phyloP scores from a whole-genome alignment of 495 filamentous ascomycete species.

The Podospora tetraspora region DNA sequence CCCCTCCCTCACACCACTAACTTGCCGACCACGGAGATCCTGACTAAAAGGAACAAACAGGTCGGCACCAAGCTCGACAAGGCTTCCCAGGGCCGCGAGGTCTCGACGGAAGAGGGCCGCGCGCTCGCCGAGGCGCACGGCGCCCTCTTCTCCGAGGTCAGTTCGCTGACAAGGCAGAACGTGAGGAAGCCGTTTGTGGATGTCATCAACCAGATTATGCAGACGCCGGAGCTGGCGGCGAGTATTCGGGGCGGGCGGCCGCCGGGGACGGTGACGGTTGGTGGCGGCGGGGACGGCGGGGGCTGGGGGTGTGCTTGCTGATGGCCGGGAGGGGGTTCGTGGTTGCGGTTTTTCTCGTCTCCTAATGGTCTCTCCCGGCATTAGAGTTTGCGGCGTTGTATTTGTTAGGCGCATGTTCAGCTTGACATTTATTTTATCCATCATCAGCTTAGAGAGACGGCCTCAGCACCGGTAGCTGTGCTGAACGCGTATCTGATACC shows the following conservation, averaged over 20 bases:
- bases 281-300: conserved; percentile 5
- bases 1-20: background rate
- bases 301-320: conserved; percentile 22
- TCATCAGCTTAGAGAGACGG: background rate
- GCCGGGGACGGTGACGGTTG: conserved; percentile 16
- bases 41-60: conserved; percentile 13
- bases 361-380: background rate
- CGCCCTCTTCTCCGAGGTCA: conserved; percentile 51
- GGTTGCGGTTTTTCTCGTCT: background rate
- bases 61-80: conserved; percentile 55
- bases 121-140: conserved; percentile 46
- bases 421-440: background rate
- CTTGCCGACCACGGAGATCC: background rate
- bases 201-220: conserved; percentile 49
- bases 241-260: conserved; percentile 21
- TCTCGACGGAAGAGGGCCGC: conserved; percentile 47
- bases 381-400: background rate
- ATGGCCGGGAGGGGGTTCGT: background rate
- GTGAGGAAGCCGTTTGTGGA: conserved; percentile 51
- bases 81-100: conserved; percentile 38
- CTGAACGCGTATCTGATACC: background rate
- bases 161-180: conserved; percentile 51
- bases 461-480: background rate
- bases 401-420: background rate
- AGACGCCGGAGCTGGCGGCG: conserved; percentile 39